Conservation (phyloP, 352 stramenopile genomes). For the Phytopythium delawarense region DNA sequence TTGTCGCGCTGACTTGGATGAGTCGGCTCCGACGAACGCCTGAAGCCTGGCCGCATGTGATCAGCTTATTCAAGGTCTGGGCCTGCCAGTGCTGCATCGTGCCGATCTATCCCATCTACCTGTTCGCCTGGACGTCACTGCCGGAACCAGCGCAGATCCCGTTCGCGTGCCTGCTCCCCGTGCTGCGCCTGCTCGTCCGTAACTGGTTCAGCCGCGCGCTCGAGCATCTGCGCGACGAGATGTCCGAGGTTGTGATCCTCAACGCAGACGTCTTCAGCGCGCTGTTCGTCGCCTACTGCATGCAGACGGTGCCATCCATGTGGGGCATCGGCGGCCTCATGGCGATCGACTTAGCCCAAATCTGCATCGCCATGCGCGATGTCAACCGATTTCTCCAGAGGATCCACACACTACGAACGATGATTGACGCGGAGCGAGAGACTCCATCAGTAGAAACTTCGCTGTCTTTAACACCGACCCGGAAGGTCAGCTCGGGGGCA, state of each 20-base stretch:
- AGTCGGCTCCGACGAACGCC: conserved; percentile 8
- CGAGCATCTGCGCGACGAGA: conserved; percentile 17
- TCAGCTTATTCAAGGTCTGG: conserved; percentile 21
- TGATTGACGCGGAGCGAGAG: conserved; percentile 5
- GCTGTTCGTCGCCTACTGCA: conserved; percentile 24
- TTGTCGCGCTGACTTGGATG: conserved; percentile 5
- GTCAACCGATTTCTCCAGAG: neutral
- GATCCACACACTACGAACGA: neutral
- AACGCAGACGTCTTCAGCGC: conserved; percentile 24
- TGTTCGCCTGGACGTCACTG: conserved; percentile 14
- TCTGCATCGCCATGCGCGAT: conserved; percentile 10
- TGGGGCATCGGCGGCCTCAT: conserved; percentile 18
- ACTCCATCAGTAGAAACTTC: neutral
- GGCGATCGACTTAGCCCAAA: conserved; percentile 11
- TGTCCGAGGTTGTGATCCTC: conserved; percentile 16
- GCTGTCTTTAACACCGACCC: too few species aligned
- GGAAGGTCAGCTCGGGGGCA: neutral
- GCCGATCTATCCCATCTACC: conserved; percentile 13
- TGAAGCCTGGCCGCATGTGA: conserved; percentile 2
- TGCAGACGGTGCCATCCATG: conserved; percentile 21
- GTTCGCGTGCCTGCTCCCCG: conserved; percentile 15
- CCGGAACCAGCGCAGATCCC: conserved; percentile 4
- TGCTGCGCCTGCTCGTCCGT: conserved; percentile 12
- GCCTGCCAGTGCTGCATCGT: conserved; percentile 15
- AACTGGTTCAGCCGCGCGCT: conserved; percentile 12